phyloP scores from a whole-genome alignment of 2,329 filamentous ascomycete species.

The Bipolaris victoriae region DNA sequence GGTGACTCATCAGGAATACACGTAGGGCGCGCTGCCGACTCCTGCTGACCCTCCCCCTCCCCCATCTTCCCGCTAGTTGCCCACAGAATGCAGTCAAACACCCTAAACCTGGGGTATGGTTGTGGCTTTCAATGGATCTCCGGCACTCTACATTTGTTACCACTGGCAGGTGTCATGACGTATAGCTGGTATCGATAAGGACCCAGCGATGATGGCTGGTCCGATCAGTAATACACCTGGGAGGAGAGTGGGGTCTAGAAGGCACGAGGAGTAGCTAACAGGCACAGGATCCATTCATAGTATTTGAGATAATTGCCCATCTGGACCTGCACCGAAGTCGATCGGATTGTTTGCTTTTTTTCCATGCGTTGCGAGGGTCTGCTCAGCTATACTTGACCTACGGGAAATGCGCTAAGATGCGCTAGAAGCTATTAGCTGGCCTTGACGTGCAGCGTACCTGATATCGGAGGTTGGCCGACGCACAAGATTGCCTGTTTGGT shows the following conservation, averaged over 20 bases:
- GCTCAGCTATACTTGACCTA: not conserved
- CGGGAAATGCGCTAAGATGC: not conserved
- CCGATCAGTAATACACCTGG: not conserved
- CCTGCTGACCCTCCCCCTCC: not conserved
- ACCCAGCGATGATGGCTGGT: not conserved
- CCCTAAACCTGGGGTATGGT: not conserved
- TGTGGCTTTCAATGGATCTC: not conserved
- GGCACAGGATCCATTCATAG: not conserved
- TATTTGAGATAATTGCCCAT: not conserved
- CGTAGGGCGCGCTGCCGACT: not conserved
- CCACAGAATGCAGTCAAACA: not conserved
- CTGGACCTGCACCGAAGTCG: not conserved
- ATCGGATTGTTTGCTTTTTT: not conserved
- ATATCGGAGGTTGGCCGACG: conserved; percentile 4
- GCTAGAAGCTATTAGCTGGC: conserved; percentile 9
- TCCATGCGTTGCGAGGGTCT: not conserved
- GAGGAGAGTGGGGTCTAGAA: not conserved
- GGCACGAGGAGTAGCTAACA: not conserved
- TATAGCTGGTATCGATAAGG: not conserved
- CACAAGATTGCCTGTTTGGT: not conserved
- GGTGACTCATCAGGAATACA: conserved; percentile 17
- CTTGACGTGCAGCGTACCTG: not conserved
- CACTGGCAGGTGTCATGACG: not conserved
- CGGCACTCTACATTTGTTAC: not conserved
- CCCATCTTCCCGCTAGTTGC: not conserved